phyloP scores from a whole-genome alignment of 345 rosid genomes.

The Salix suchowensis region DNA sequence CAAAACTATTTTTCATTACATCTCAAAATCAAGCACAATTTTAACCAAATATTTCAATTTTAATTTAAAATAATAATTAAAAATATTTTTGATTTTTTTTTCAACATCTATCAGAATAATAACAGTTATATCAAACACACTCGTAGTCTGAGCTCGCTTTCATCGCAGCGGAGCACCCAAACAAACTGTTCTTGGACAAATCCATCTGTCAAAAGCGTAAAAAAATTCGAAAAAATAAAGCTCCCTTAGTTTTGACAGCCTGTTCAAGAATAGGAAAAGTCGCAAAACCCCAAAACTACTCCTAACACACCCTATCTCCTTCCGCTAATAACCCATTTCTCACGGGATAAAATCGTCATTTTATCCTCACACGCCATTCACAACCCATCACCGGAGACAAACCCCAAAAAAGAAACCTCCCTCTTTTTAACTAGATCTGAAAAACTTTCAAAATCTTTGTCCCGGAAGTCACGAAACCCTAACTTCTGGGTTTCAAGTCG shows the following conservation, averaged over 20 bases:
- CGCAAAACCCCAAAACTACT: neutral
- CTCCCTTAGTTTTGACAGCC: constrained; percentile 4
- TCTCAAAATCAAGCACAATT: no score
- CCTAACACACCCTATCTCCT: no score
- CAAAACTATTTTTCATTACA: no score
- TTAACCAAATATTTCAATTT: no score
- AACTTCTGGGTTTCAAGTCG: constrained; percentile 28
- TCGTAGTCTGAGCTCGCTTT: no score
- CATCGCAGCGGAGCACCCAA: no score
- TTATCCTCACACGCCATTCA: neutral
- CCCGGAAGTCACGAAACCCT: constrained; percentile 14
- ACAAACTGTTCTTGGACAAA: no score
- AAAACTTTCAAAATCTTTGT: neutral
- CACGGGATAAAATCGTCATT: constrained; percentile 1
- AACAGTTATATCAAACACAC: no score
- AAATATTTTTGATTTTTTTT: no score
- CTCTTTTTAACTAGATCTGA: constrained; percentile 6
- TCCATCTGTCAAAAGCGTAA: no score
- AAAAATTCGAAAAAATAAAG: neutral
- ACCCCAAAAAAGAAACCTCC: neutral
- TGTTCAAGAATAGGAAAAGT: neutral
- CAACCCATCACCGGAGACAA: constrained; percentile 9
- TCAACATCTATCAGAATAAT: no score
- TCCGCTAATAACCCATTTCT: neutral
- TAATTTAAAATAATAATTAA: no score